Percentiles rank a stretch among this genome's conserved stretches.
Evolutionary conservation across 2,329 filamentous ascomycete genomes (phyloP).

Genomic region (Cordyceps cateniannulata): DNA sequence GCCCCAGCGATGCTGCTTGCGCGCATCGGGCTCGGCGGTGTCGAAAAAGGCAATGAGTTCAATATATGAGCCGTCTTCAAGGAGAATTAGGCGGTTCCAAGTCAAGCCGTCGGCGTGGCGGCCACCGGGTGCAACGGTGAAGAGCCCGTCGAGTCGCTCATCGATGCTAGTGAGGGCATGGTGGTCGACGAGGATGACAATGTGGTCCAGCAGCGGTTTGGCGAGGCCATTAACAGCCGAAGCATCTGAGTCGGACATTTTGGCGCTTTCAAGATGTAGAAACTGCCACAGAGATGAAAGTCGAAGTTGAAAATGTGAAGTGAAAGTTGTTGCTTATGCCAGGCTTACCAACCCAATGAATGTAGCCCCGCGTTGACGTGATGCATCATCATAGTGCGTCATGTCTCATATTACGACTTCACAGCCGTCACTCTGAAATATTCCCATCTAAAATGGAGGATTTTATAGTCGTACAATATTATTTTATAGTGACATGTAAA

Average conservation of each 20-base stretch:
- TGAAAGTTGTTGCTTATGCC: not conserved
- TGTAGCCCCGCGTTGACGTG: slow-evolving; percentile 9
- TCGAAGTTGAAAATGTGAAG: not conserved
- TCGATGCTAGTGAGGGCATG: slow-evolving; percentile 40
- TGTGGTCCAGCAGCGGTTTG: slow-evolving; percentile 47
- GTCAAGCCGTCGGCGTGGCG: slow-evolving; percentile 54
- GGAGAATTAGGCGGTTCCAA: slow-evolving; percentile 55
- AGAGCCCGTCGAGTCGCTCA: slow-evolving; percentile 42
- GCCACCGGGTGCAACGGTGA: slow-evolving; percentile 55
- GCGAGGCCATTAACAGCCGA: not conserved
- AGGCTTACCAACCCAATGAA: not conserved
- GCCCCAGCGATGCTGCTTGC: slow-evolving; percentile 53
- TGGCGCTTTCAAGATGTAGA: too few relatives aligned
- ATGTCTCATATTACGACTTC: too few relatives aligned
- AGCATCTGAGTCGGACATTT: not conserved
- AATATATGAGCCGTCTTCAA: slow-evolving; percentile 59
- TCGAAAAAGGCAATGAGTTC: slow-evolving; percentile 59
- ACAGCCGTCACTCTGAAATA: too few relatives aligned
- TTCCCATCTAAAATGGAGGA: too few relatives aligned
- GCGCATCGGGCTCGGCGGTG: slow-evolving; percentile 30
- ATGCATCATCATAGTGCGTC: not conserved
- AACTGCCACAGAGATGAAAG: not conserved
- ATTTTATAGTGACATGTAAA: too few relatives aligned
- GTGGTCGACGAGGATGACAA: slow-evolving; percentile 56
- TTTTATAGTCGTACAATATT: too few relatives aligned